phyloP scores from a whole-genome alignment of 257 asterid genomes.

The Petrea volubilis region DNA sequence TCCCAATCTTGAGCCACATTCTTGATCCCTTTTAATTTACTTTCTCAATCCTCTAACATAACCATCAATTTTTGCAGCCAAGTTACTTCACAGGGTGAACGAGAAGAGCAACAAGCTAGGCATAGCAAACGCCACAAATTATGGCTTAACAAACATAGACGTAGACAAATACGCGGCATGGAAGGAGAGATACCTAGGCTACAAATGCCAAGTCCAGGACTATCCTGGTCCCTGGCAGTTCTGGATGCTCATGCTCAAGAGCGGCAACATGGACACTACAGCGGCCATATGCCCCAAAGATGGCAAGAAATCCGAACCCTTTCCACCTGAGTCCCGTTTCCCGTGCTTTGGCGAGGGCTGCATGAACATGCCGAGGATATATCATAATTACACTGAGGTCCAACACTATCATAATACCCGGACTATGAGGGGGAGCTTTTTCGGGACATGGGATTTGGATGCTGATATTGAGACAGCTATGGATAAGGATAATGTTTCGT shows the following conservation, averaged over 20 bases:
- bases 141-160: conserved; percentile 8
- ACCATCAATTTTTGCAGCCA: conserved; percentile 16
- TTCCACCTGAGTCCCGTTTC: conserved; percentile 32
- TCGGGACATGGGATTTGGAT: conserved; percentile 54
- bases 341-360: conserved; percentile 58
- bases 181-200: conserved; percentile 44
- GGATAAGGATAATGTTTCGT: conserved; percentile 26
- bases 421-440: conserved; percentile 45
- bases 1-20: background rate
- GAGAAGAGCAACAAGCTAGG: conserved; percentile 46
- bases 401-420: conserved; percentile 18
- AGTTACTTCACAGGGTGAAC: conserved; percentile 38
- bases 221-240: conserved; percentile 49
- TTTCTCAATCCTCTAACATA: too few relatives aligned
- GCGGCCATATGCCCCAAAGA: conserved; percentile 54
- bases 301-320: conserved; percentile 40
- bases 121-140: conserved; percentile 19
- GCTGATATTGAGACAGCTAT: conserved; percentile 27
- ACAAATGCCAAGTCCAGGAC: conserved; percentile 48
- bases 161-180: conserved; percentile 43
- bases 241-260: conserved; percentile 60
- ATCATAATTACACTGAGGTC: conserved; percentile 47
- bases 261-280: conserved; percentile 53
- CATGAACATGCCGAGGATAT: conserved; percentile 53
- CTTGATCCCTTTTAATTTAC: background rate